Conservation (phyloP, 2,329 filamentous ascomycete genomes). For the Lachnellula cervina region DNA sequence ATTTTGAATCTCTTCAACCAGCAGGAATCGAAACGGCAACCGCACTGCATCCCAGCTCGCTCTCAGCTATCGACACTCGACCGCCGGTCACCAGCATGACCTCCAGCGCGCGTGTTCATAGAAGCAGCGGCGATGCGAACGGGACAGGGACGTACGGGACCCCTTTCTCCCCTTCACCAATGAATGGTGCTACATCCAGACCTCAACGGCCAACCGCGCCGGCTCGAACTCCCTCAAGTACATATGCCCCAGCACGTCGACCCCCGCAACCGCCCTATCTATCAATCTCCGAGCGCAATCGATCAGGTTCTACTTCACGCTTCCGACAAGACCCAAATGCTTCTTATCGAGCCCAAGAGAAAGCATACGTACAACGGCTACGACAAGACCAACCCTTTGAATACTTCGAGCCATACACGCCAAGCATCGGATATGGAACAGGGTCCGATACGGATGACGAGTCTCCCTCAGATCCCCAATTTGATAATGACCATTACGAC, state of each 20-base stretch:
- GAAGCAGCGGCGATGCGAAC: constrained; percentile 35
- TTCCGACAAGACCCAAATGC: constrained; percentile 61
- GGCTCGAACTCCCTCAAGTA: constrained; percentile 69
- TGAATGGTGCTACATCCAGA: constrained; percentile 47
- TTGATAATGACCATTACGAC: constrained; percentile 79
- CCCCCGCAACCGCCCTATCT: constrained; percentile 46
- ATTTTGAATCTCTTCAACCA: constrained; percentile 12
- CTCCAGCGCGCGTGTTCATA: constrained; percentile 37
- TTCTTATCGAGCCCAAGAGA: constrained; percentile 79
- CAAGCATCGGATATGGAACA: constrained; percentile 57
- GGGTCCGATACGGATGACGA: constrained; percentile 90
- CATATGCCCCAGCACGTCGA: constrained; percentile 64
- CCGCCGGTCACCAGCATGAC: constrained; percentile 23
- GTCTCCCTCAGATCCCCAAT: constrained; percentile 78
- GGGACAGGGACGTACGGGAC: constrained; percentile 18
- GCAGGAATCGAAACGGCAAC: constrained; percentile 10
- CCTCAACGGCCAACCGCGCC: constrained; percentile 65
- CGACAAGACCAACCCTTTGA: constrained; percentile 63
- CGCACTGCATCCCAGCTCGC: constrained; percentile 18
- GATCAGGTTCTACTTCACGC: constrained; percentile 53
- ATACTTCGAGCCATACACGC: constrained; percentile 58
- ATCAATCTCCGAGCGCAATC: constrained; percentile 39
- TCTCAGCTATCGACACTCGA: constrained; percentile 23
- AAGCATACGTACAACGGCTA: constrained; percentile 89
- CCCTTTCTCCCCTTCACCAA: constrained; percentile 25